Conservation (phyloP, 805 yeast genomes). For the Wickerhamiella galacta region DNA sequence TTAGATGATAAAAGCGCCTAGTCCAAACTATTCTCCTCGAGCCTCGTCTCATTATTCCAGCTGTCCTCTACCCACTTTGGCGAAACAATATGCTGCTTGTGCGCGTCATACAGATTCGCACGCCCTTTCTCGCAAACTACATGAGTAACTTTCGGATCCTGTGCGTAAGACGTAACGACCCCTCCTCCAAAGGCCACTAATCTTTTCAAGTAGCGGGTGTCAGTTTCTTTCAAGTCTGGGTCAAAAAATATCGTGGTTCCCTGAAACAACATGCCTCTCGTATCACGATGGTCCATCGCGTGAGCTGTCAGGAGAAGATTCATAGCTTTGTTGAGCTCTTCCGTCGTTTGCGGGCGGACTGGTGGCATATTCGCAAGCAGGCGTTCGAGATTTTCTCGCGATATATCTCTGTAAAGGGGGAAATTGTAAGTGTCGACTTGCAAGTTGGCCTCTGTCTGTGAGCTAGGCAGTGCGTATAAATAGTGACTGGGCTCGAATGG, state of each 20-base stretch:
- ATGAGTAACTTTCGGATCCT: conserved; percentile 1
- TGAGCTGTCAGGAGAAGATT: not conserved
- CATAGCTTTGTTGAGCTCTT: not conserved
- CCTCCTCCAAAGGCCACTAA: conserved; percentile 3
- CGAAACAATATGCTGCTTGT: conserved; percentile 1
- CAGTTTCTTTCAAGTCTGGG: not conserved
- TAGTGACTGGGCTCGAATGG: conserved; percentile 47
- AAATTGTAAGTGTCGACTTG: conserved; percentile 45
- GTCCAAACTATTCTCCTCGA: conserved; percentile 4
- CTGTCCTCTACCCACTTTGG: conserved; percentile 1
- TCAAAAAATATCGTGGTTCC: conserved; percentile 2
- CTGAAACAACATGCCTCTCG: conserved; percentile 3
- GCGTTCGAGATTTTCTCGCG: conserved; percentile 13
- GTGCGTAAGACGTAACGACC: not conserved
- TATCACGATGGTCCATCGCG: not conserved
- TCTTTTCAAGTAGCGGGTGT: not conserved
- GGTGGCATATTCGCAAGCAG: conserved; percentile 8
- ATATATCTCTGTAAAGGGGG: conserved; percentile 30
- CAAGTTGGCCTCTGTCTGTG: conserved; percentile 15
- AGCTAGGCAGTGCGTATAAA: conserved; percentile 24
- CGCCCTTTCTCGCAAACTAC: conserved; percentile 1
- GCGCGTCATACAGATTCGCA: not conserved
- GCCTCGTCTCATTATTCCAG: conserved; percentile 3
- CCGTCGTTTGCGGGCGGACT: not conserved
- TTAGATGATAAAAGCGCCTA: too few species aligned